Evolutionary conservation across 257 asterid genomes (phyloP).

Genomic region (Fraxinus anomala): DNA sequence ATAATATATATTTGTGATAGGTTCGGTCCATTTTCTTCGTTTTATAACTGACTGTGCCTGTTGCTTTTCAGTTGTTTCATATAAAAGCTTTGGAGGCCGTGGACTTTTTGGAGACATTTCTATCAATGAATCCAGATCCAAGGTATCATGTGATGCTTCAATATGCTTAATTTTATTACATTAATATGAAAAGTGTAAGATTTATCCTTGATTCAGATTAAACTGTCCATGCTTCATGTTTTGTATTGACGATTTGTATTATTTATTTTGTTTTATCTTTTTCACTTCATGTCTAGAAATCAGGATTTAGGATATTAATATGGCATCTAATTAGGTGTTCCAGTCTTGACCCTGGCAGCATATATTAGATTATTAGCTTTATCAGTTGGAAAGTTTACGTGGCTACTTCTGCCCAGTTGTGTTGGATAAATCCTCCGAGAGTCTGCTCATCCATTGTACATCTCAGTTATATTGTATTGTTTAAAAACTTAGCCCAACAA

Average conservation of each 20-base stretch:
- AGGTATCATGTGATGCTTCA: slow-evolving; percentile 44
- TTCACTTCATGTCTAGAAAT: not conserved
- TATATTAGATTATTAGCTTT: not conserved
- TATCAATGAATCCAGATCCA: slow-evolving; percentile 80
- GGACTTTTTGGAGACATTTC: slow-evolving; percentile 72
- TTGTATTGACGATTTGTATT: not conserved
- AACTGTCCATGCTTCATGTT: not conserved
- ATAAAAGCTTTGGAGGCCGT: slow-evolving; percentile 82
- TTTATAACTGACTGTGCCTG: slow-evolving; percentile 21
- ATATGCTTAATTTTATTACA: not conserved
- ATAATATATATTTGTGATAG: not conserved
- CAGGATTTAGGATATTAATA: not conserved
- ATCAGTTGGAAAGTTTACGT: not conserved
- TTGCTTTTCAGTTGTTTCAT: slow-evolving; percentile 59
- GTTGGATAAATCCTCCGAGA: not conserved
- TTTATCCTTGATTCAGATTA: not conserved
- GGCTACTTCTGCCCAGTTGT: not conserved
- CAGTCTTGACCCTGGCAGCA: not conserved
- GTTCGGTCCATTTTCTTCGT: not conserved
- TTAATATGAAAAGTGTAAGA: not conserved
- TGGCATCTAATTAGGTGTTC: not conserved
- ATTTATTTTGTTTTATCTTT: slow-evolving; percentile 8
- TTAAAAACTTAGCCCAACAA: not conserved
- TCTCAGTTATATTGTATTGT: not conserved
- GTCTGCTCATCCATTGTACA: slow-evolving; percentile 16